These are phyloP conservation scores for Waltergamsia citrina DNA, from an alignment of 2,329 filamentous ascomycete genomes.

Conservation along the genomic window DNA sequence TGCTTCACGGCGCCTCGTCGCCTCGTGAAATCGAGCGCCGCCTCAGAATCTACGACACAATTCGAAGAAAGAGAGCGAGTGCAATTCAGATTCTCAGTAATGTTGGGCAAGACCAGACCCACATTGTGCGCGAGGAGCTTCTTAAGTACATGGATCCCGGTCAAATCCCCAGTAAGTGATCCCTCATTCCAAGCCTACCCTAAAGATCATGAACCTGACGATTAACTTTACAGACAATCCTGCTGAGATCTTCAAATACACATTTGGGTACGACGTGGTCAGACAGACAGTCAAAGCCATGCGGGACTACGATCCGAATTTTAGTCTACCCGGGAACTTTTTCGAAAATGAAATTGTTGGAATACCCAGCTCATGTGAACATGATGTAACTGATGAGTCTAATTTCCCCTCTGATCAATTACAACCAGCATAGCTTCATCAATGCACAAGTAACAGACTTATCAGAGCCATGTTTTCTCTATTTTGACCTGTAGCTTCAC, in stretches of 20 bases:
- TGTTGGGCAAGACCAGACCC: slow-evolving; percentile 20
- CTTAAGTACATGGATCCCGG: slow-evolving; percentile 15
- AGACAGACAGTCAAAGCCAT: slow-evolving; percentile 9
- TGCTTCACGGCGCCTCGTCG: slow-evolving; percentile 8
- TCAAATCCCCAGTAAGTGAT: slow-evolving; percentile 16
- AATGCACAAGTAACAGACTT: too few species aligned
- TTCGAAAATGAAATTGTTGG: slow-evolving; percentile 10
- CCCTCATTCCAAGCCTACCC: neutral
- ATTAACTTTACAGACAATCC: slow-evolving; percentile 3
- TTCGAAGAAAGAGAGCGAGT: slow-evolving; percentile 17
- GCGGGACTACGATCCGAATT: slow-evolving; percentile 8
- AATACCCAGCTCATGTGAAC: slow-evolving; percentile 7
- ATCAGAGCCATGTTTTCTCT: too few species aligned
- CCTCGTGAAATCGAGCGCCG: slow-evolving; percentile 11
- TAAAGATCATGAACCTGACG: neutral
- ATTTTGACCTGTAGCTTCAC: too few species aligned
- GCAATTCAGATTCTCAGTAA: slow-evolving; percentile 28
- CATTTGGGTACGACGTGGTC: slow-evolving; percentile 12
- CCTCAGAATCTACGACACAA: slow-evolving; percentile 13
- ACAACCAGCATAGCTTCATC: too few species aligned
- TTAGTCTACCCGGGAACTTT: slow-evolving; percentile 10
- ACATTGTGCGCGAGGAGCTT: slow-evolving; percentile 17
- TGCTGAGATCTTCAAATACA: slow-evolving; percentile 7
- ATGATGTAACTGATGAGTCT: too few species aligned
- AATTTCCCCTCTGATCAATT: too few species aligned